These are phyloP conservation scores for Solanum chaucha DNA, from an alignment of 257 asterid species.

Conservation along the genomic window DNA sequence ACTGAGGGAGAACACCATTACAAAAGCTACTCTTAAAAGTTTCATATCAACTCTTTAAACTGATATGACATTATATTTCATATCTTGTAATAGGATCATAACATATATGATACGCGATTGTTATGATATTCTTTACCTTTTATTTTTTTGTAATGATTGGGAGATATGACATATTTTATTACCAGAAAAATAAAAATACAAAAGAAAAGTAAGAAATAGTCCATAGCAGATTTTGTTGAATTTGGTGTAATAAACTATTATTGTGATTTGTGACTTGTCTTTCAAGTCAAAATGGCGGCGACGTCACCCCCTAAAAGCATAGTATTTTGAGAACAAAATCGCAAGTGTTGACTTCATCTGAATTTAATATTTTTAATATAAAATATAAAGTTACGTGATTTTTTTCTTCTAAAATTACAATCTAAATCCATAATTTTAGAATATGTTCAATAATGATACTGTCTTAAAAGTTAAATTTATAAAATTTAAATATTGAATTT, in stretches of 20 bases:
- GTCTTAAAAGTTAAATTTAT: neutral
- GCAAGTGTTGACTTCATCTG: too few relatives aligned
- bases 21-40: too few relatives aligned
- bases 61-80: neutral
- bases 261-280: neutral
- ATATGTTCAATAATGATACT: neutral
- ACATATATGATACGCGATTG: neutral
- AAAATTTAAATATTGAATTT: fast-evolving
- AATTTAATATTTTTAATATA: neutral
- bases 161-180: neutral
- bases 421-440: neutral
- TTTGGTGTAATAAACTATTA: neutral
- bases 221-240: neutral
- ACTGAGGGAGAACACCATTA: too few relatives aligned
- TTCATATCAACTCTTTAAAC: too few relatives aligned
- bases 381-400: fast-evolving
- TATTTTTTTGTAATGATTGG: neutral
- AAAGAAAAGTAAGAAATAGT: neutral
- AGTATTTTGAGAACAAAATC: neutral
- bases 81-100: neutral
- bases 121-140: neutral
- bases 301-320: neutral
- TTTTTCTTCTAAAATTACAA: neutral
- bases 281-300: neutral
- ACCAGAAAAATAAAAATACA: neutral